Conservation (phyloP, 306 rosid species). For the Cicer chorassanicum region DNA sequence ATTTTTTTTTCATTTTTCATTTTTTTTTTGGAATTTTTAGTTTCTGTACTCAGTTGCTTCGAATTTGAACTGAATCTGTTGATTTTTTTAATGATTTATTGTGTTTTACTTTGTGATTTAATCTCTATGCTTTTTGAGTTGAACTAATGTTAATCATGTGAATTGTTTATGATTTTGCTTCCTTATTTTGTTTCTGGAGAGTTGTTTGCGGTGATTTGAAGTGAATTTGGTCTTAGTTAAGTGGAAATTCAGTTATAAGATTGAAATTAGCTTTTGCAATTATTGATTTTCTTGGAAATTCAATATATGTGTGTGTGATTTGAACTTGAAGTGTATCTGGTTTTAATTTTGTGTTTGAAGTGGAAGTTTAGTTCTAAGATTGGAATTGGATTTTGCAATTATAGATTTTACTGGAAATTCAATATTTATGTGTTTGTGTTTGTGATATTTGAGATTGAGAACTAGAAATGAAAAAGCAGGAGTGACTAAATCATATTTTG, state of each 20-base stretch:
- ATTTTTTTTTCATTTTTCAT: background rate
- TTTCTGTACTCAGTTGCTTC: conserved; percentile 21
- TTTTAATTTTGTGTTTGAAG: background rate
- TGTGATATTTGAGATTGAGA: background rate
- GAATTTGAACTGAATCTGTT: conserved; percentile 40
- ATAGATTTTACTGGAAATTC: conserved; percentile 11
- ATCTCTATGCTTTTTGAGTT: conserved; percentile 22
- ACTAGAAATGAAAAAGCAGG: conserved; percentile 2
- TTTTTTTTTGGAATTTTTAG: conserved; percentile 7
- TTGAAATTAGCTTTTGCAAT: conserved; percentile 27
- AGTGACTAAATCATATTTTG: conserved; percentile 14
- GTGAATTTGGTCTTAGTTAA: conserved; percentile 14
- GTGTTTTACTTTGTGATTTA: conserved; percentile 16
- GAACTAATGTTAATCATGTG: background rate
- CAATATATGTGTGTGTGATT: background rate
- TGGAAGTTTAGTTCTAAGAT: conserved; percentile 22
- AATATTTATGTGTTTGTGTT: background rate
- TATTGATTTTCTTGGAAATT: conserved; percentile 9
- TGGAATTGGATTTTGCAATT: conserved; percentile 27
- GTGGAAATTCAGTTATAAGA: conserved; percentile 25
- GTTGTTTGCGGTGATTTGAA: conserved; percentile 31
- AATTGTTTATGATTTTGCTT: conserved; percentile 2
- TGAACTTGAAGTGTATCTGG: conserved; percentile 13
- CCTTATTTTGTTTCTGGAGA: background rate
- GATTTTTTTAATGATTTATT: background rate